Conservation (phyloP, 164 flowering plant genomes). For the Piper longum region DNA sequence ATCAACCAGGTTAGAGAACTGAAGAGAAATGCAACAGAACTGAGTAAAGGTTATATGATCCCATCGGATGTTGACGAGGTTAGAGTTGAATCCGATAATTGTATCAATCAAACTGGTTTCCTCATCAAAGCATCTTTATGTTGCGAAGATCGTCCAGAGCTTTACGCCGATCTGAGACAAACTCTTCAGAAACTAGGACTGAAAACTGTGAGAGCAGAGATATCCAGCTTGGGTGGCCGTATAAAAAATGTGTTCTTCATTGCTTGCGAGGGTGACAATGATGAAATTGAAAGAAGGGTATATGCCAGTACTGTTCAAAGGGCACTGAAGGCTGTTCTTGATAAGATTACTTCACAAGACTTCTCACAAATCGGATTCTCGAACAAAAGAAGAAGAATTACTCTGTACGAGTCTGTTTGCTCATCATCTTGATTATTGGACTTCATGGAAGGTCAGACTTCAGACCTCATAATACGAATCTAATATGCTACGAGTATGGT, state of each 20-base stretch:
- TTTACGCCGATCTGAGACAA: slow-evolving; percentile 44
- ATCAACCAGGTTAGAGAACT: slow-evolving; percentile 53
- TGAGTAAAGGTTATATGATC: slow-evolving; percentile 39
- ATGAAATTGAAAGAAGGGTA: slow-evolving; percentile 17
- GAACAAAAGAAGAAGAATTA: slow-evolving; percentile 44
- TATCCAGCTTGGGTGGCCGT: slow-evolving; percentile 52
- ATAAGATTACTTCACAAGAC: slow-evolving; percentile 33
- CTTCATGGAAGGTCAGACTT: neutral
- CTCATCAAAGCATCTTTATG: slow-evolving; percentile 48
- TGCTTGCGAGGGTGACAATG: slow-evolving; percentile 13
- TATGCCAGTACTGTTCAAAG: slow-evolving; percentile 31
- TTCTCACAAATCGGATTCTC: slow-evolving; percentile 34
- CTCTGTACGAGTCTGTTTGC: slow-evolving; percentile 37
- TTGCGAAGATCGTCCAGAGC: slow-evolving; percentile 50
- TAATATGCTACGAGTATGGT: neutral
- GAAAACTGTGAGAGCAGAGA: slow-evolving; percentile 40
- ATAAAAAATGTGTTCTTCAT: slow-evolving; percentile 44
- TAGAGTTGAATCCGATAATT: slow-evolving; percentile 30
- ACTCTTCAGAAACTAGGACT: slow-evolving; percentile 35
- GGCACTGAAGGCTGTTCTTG: slow-evolving; percentile 45
- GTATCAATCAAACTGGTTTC: slow-evolving; percentile 13
- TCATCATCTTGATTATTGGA: slow-evolving; percentile 33
- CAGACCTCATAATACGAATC: neutral
- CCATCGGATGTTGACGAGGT: slow-evolving; percentile 68
- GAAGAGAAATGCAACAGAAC: slow-evolving; percentile 41